Percentiles rank a stretch among this genome's conserved stretches.
Evolutionary conservation across 345 rosid species (phyloP).

Genomic region (Rubroshorea leprosula): DNA sequence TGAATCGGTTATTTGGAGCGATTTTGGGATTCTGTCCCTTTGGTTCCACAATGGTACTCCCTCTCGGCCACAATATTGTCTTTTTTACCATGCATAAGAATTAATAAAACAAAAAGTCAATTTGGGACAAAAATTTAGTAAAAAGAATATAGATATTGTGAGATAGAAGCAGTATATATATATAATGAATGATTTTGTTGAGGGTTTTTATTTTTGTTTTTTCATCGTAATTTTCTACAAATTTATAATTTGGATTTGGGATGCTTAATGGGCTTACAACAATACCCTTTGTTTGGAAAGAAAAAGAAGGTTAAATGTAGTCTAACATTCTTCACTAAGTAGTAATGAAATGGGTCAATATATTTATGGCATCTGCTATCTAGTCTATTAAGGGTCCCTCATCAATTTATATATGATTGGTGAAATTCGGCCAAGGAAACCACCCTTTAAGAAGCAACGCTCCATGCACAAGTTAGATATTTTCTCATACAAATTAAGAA

Average conservation of each 20-base stretch:
- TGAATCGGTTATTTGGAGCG: too few species aligned
- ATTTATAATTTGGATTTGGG: background rate
- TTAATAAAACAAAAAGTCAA: too few species aligned
- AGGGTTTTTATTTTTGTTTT: too few species aligned
- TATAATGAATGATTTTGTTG: too few species aligned
- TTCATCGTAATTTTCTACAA: too few species aligned
- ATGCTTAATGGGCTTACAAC: background rate
- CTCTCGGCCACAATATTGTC: too few species aligned
- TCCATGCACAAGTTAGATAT: background rate
- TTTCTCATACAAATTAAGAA: slow-evolving; percentile 12
- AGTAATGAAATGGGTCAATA: slow-evolving; percentile 21
- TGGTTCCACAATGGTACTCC: too few species aligned
- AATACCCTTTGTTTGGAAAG: slow-evolving; percentile 5
- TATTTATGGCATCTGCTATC: slow-evolving; percentile 27
- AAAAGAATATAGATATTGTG: too few species aligned
- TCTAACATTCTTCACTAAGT: slow-evolving; percentile 14
- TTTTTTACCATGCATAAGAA: too few species aligned
- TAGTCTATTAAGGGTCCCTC: slow-evolving; percentile 35
- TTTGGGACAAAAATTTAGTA: too few species aligned
- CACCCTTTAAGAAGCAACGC: slow-evolving; percentile 1
- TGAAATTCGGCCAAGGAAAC: slow-evolving; percentile 24
- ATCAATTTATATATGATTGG: slow-evolving; percentile 33
- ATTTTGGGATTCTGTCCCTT: too few species aligned
- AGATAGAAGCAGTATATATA: too few species aligned
- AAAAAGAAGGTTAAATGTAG: slow-evolving; percentile 1